Evolutionary conservation across 108 stramenopile species (phyloP).

Genomic region (Cyclotella baltica): DNA sequence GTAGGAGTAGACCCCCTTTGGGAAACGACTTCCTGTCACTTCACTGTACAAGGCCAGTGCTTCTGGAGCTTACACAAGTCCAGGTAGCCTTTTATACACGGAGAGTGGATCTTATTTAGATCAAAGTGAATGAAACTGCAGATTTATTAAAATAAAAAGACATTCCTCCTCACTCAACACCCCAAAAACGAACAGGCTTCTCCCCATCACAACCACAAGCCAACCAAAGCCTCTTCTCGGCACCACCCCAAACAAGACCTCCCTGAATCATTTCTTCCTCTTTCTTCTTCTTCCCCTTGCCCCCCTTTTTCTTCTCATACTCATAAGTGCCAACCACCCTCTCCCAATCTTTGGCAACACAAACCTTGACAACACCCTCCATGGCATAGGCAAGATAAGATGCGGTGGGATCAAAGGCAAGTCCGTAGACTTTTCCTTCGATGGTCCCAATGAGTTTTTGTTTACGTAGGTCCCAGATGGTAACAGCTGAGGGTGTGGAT

Average conservation of each 20-base stretch:
- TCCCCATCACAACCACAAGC: slow-evolving; percentile 50
- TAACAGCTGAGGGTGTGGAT: slow-evolving; percentile 39
- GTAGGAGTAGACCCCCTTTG: too few relatives aligned
- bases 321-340: slow-evolving; percentile 37
- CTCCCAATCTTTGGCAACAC: slow-evolving; percentile 84
- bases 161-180: slow-evolving; percentile 19
- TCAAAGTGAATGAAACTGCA: neutral
- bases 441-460: slow-evolving; percentile 61
- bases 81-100: too few relatives aligned
- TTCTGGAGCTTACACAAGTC: too few relatives aligned
- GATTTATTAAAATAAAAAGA: neutral
- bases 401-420: slow-evolving; percentile 74
- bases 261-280: slow-evolving; percentile 4
- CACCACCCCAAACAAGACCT: slow-evolving; percentile 20
- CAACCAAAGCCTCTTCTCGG: slow-evolving; percentile 34
- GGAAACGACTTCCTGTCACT: too few relatives aligned
- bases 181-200: slow-evolving; percentile 51
- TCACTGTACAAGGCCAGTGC: too few relatives aligned
- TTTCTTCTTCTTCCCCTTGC: slow-evolving; percentile 20
- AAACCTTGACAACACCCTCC: slow-evolving; percentile 56
- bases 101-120: too few relatives aligned
- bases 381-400: slow-evolving; percentile 78
- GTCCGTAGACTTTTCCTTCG: slow-evolving; percentile 47
- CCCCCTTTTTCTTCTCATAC: slow-evolving; percentile 23
- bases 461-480: slow-evolving; percentile 89